Evolutionary conservation across 75 land plant genomes (phyloP).

Genomic region (Pseudotsuga menziesii): DNA sequence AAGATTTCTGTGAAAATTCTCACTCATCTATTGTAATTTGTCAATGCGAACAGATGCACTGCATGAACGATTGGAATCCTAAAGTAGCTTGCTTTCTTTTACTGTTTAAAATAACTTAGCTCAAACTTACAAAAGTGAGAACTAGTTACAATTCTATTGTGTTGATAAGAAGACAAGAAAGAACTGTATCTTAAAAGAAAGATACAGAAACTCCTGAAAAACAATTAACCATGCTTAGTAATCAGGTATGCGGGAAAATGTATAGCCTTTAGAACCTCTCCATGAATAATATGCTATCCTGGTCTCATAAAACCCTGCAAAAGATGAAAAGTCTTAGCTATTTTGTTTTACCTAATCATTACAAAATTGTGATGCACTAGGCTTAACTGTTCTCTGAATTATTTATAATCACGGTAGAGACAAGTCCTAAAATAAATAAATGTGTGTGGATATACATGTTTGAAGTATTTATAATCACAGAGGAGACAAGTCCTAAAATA

Average conservation of each 20-base stretch:
- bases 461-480: no score
- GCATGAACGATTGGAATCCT: not conserved
- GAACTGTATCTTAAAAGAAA: not conserved
- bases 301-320: slow-evolving; percentile 93
- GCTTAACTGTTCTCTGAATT: no score
- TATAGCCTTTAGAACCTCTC: slow-evolving; percentile 82
- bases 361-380: not conserved
- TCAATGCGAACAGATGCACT: not conserved
- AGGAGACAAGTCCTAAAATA: no score
- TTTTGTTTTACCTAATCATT: not conserved
- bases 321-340: not conserved
- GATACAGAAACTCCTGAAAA: not conserved
- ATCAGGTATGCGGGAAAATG: slow-evolving; percentile 68
- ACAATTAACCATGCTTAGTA: slow-evolving; percentile 28
- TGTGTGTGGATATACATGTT: no score
- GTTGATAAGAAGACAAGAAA: not conserved
- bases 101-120: not conserved
- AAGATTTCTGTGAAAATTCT: not conserved
- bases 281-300: slow-evolving; percentile 92
- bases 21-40: not conserved
- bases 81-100: not conserved
- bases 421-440: no score
- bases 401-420: no score
- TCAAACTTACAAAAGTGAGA: not conserved
- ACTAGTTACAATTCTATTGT: not conserved